Evolutionary conservation across 2,329 filamentous ascomycete genomes (phyloP).

Genomic region (Aquanectria penicillioides): DNA sequence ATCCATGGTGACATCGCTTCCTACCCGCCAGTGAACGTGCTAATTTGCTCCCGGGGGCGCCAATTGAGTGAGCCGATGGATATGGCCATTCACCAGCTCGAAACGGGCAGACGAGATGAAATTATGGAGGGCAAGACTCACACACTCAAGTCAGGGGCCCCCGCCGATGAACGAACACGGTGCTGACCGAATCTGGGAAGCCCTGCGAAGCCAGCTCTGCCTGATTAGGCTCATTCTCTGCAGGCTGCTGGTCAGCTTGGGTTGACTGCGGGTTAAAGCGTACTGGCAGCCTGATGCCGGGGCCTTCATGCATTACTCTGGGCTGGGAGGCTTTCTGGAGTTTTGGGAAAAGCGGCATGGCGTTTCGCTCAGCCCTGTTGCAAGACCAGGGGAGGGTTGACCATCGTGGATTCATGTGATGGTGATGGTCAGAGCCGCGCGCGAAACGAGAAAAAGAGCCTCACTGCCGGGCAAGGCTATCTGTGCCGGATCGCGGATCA

Average conservation of each 20-base stretch:
- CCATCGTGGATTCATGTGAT: neutral
- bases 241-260: constrained; percentile 11
- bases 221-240: constrained; percentile 6
- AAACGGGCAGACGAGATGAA: constrained; percentile 12
- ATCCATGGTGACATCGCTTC: constrained; percentile 3
- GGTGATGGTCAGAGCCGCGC: constrained; percentile 3
- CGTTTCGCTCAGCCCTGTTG: constrained; percentile 34
- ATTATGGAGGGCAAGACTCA: constrained; percentile 3
- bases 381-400: constrained; percentile 12
- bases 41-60: neutral
- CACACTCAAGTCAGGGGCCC: neutral
- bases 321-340: neutral
- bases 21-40: neutral
- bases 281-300: constrained; percentile 1
- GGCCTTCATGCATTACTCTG: neutral
- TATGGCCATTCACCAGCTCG: neutral
- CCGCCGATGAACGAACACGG: constrained; percentile 5
- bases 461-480: neutral
- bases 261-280: neutral
- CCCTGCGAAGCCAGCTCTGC: constrained; percentile 20
- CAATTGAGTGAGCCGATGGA: constrained; percentile 7
- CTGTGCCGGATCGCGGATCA: neutral
- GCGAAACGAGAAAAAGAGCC: neutral
- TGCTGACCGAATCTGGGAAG: constrained; percentile 23
- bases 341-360: constrained; percentile 25